phyloP scores from a whole-genome alignment of 306 rosid genomes.

The Argentina anserina region DNA sequence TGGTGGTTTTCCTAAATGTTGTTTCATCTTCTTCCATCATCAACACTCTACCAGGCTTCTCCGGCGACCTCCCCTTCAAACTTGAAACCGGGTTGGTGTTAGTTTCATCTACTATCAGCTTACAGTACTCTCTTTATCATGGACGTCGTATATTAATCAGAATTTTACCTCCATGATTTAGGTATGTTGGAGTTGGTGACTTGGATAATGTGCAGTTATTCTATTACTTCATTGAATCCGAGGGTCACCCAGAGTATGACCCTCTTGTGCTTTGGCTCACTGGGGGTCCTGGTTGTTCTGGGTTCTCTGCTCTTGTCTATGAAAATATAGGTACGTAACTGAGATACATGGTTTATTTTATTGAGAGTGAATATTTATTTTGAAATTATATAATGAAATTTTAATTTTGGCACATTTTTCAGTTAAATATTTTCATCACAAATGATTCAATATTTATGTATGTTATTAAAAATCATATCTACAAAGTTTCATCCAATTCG shows the following conservation, averaged over 20 bases:
- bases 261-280: constrained; percentile 45
- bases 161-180: neutral
- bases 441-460: too few species aligned
- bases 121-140: neutral
- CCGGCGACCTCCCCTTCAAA: constrained; percentile 17
- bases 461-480: too few species aligned
- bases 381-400: too few species aligned
- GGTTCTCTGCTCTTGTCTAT: constrained; percentile 21
- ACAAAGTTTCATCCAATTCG: too few species aligned
- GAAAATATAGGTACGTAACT: constrained; percentile 14
- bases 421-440: too few species aligned
- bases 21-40: neutral
- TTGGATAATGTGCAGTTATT: constrained; percentile 33
- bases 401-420: too few species aligned
- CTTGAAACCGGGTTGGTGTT: constrained; percentile 27
- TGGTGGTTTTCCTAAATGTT: neutral
- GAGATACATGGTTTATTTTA: too few species aligned
- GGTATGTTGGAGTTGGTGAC: constrained; percentile 41
- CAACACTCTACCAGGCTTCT: constrained; percentile 1
- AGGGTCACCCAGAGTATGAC: constrained; percentile 21
- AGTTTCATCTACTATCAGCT: neutral
- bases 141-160: neutral
- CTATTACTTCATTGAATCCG: constrained; percentile 41
- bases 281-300: constrained; percentile 36
- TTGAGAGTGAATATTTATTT: too few species aligned